Evolutionary conservation across 805 yeast species (phyloP).

Genomic region (Schwanniomyces occidentalis): DNA sequence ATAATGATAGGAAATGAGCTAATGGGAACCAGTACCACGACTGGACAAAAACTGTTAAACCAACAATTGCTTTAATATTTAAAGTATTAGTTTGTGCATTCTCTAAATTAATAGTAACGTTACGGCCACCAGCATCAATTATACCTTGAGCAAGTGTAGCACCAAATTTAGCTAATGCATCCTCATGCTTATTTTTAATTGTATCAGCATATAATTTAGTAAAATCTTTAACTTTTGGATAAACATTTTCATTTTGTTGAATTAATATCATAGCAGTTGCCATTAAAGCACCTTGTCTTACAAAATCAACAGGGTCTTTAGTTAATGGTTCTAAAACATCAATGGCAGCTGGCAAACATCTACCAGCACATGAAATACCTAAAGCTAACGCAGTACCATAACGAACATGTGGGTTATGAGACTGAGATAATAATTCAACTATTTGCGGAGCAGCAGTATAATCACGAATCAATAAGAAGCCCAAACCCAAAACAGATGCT

Average conservation of each 20-base stretch:
- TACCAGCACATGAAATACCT: constrained; percentile 96
- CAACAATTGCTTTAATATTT: constrained; percentile 89
- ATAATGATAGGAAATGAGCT: constrained; percentile 86
- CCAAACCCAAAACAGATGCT: constrained; percentile 89
- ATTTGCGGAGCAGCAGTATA: constrained; percentile 92
- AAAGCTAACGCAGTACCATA: constrained; percentile 97
- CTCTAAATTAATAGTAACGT: constrained; percentile 90
- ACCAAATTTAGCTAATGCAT: constrained; percentile 96
- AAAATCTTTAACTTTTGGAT: constrained; percentile 76
- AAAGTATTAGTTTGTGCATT: constrained; percentile 86
- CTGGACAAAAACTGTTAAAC: constrained; percentile 85
- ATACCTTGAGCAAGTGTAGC: constrained; percentile 97
- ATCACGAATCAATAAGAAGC: constrained; percentile 87
- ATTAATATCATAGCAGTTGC: constrained; percentile 89
- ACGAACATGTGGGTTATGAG: constrained; percentile 97
- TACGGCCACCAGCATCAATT: constrained; percentile 97
- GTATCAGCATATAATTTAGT: constrained; percentile 73
- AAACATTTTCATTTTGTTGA: constrained; percentile 78
- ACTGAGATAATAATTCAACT: constrained; percentile 87
- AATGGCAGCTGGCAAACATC: constrained; percentile 82
- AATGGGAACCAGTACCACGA: constrained; percentile 99
- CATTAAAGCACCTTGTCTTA: constrained; percentile 95
- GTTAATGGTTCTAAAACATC: constrained; percentile 91
- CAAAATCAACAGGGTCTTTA: constrained; percentile 94
- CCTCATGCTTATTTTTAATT: constrained; percentile 88